phyloP scores from a whole-genome alignment of 768 basidiomycete species.

The Lactarius sp. region DNA sequence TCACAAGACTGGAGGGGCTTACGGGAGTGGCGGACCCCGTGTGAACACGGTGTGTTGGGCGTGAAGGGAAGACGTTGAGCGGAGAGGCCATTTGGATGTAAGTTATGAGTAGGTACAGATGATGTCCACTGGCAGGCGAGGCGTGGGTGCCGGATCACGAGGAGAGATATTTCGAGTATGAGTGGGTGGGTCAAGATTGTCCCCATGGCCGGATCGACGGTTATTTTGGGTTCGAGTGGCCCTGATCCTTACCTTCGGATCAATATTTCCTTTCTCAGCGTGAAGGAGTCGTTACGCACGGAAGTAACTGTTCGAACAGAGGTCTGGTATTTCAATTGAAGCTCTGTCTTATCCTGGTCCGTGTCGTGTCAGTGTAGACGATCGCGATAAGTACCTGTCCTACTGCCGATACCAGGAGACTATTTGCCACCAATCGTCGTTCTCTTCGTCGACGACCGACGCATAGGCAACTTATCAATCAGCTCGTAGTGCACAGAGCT shows the following conservation, averaged over 20 bases:
- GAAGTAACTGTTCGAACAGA: not conserved
- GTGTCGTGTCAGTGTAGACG: too few species aligned
- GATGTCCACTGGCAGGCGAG: too few species aligned
- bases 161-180: too few species aligned
- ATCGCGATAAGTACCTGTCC: too few species aligned
- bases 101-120: too few species aligned
- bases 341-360: too few species aligned
- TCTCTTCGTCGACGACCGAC: not conserved
- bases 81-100: not conserved
- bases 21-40: not conserved
- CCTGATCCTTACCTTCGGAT: constrained; percentile 4
- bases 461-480: not conserved
- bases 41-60: not conserved
- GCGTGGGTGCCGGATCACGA: too few species aligned
- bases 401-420: not conserved
- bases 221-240: not conserved
- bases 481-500: not conserved
- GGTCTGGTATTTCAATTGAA: too few species aligned
- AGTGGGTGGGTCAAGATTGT: not conserved
- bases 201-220: constrained; percentile 14
- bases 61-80: not conserved
- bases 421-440: not conserved
- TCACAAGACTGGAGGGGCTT: constrained; percentile 11
- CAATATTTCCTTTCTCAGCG: not conserved
- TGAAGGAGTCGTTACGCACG: not conserved